Percentiles rank a stretch among this genome's conserved stretches.
Conservation (phyloP, 345 rosid species). For the Linum tenue region DNA sequence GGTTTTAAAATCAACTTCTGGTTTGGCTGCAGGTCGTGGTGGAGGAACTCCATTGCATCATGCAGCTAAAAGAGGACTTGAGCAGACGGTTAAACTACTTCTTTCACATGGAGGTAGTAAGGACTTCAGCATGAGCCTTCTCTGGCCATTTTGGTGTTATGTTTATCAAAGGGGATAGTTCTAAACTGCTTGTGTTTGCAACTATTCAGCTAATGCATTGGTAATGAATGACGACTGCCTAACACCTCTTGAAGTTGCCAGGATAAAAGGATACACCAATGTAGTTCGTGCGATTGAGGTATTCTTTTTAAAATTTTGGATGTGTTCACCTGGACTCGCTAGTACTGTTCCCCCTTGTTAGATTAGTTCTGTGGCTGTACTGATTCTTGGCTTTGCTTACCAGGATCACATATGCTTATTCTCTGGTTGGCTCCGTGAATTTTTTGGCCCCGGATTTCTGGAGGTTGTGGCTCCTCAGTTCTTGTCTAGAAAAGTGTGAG, state of each 20-base stretch:
- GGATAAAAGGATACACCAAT: constrained; percentile 58
- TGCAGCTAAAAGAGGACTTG: constrained; percentile 92
- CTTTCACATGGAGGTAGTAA: constrained; percentile 63
- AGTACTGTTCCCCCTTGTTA: not conserved
- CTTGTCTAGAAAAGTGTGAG: constrained; percentile 84
- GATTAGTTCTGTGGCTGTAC: not conserved
- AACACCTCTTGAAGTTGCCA: constrained; percentile 84
- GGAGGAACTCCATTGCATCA: constrained; percentile 96
- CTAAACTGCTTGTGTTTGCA: not conserved
- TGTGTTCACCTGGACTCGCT: not conserved
- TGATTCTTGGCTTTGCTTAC: constrained; percentile 13
- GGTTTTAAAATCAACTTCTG: no score
- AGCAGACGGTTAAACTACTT: constrained; percentile 38
- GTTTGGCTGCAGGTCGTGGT: constrained; percentile 47
- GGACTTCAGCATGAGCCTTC: not conserved
- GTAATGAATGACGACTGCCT: constrained; percentile 81
- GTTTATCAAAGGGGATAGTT: not conserved
- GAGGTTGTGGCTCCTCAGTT: constrained; percentile 76
- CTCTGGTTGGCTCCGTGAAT: constrained; percentile 94
- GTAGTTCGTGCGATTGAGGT: constrained; percentile 92
- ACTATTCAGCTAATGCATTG: constrained; percentile 66
- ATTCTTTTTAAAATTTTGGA: constrained; percentile 1
- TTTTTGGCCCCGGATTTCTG: constrained; percentile 75
- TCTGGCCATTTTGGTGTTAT: not conserved
- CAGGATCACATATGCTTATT: constrained; percentile 73